Base-by-base conservation (phyloP, 169 alveolate genomes). In the Babesia caballi region DNA sequence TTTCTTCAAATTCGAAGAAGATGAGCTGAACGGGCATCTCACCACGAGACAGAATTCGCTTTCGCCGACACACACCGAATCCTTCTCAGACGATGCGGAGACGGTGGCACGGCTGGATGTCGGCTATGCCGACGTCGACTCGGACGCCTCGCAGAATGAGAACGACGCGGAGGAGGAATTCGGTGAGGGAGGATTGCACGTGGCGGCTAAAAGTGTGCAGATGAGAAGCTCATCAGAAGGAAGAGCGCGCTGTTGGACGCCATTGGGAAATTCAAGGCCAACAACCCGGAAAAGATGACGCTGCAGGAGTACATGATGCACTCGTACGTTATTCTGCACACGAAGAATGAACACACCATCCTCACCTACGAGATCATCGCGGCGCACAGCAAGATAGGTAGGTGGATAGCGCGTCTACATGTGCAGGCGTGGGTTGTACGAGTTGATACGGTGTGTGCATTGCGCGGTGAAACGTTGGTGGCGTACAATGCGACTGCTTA, bases 221-320 rank as follows among this genome's bases (percentile, higher is more conserved):
- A 63, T 30, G 73, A 63, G 40, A 27, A 17, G 25, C n/a, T 47
- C 33, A 36, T 63, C 38, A 51, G 35, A 8, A 66, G 73, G 69
- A 57, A 67, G 35, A 78, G 87, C 52, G 40, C 21, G 35, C 69
- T 78, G 28, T 49, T 78, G 27, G 42, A 54, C 54, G 54, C 23
- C 30, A 54, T 78, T 40, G 75, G 87, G 19, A 46, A 60, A 3
- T 78, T 65, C 57, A 78, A 68, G 69, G 82, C 82, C 40, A 59
- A 44, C 41, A 32, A 68, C 60, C 58, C 87, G 11, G 68, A 61
- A n/a, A 57, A 53, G 23, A 59, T 78, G 83, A 66, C 81, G 33
- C 42, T 78, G 50, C 74, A 41, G 42, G 87, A 78, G 49, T 78
- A 78, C 27, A 65, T 78, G 47, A 47, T 78, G 58, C 87, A 78